These are phyloP conservation scores for Marasmius oreades DNA, from an alignment of 1,284 basidiomycete species.

Conservation along the genomic window DNA sequence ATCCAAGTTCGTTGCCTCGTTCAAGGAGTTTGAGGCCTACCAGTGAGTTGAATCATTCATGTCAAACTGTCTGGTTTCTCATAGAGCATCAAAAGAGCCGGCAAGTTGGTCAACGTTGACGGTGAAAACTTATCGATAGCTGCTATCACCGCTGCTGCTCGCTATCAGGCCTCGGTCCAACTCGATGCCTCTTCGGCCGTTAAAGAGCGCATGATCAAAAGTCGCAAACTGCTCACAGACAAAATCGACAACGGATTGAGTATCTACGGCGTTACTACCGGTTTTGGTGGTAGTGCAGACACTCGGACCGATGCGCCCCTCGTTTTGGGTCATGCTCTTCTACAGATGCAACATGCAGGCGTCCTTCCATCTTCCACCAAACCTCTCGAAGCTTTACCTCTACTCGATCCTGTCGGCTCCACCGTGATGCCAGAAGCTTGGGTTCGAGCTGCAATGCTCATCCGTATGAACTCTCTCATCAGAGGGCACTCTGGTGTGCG, in stretches of 20 bases:
- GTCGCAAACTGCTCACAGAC: constrained; percentile 57
- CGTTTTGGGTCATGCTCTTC: constrained; percentile 68
- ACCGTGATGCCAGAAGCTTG: constrained; percentile 84
- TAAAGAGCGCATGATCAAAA: constrained; percentile 50
- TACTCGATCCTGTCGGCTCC: constrained; percentile 63
- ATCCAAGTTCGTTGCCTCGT: constrained; percentile 44
- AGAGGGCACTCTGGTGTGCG: constrained; percentile 88
- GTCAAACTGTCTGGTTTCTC: not conserved
- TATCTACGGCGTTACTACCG: constrained; percentile 81
- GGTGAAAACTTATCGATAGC: constrained; percentile 71
- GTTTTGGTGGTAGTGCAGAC: constrained; percentile 71
- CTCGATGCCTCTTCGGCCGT: constrained; percentile 48
- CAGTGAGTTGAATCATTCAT: constrained; percentile 16
- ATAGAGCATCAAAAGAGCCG: constrained; percentile 35
- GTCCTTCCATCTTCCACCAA: constrained; percentile 52
- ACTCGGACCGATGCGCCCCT: constrained; percentile 51
- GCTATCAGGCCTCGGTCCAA: constrained; percentile 52
- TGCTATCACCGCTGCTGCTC: constrained; percentile 69
- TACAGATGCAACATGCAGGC: constrained; percentile 79
- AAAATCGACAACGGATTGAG: constrained; percentile 68
- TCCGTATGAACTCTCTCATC: constrained; percentile 84
- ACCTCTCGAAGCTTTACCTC: constrained; percentile 48
- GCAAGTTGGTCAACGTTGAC: constrained; percentile 59
- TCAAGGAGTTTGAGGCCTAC: constrained; percentile 53
- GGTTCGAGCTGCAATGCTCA: constrained; percentile 85